These are phyloP conservation scores for Chamaecrista fasciculata DNA, from an alignment of 306 rosid species.

Conservation along the genomic window DNA sequence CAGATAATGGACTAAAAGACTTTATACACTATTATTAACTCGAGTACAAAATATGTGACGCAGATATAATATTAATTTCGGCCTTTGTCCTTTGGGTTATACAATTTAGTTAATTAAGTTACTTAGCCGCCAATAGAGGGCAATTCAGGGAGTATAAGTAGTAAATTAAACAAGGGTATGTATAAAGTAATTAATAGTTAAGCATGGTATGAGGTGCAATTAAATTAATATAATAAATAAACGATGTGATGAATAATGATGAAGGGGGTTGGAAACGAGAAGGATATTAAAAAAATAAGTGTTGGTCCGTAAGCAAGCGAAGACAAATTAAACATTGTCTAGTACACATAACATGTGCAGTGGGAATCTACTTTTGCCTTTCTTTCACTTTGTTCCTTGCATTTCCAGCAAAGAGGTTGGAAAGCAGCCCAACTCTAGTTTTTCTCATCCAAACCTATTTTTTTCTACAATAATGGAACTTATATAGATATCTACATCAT, in stretches of 20 bases:
- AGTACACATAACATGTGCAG: constrained; percentile 52
- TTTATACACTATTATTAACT: constrained; percentile 18
- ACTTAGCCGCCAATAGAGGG: constrained; percentile 11
- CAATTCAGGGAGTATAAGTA: too few species aligned
- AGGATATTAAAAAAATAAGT: constrained; percentile 5
- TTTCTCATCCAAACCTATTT: constrained; percentile 39
- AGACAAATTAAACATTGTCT: constrained; percentile 63
- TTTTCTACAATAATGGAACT: constrained; percentile 31
- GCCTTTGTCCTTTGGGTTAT: not conserved
- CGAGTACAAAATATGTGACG: not conserved
- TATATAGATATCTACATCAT: constrained; percentile 46
- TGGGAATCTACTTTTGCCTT: constrained; percentile 71
- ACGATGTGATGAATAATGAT: too few species aligned
- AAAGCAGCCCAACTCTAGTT: constrained; percentile 54
- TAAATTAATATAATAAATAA: too few species aligned
- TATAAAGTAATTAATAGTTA: too few species aligned
- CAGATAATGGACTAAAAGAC: not conserved
- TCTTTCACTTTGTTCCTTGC: constrained; percentile 55
- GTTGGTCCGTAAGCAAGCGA: constrained; percentile 46
- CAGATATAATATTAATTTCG: not conserved
- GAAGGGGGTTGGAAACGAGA: not conserved
- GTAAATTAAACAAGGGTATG: too few species aligned
- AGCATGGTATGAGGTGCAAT: too few species aligned
- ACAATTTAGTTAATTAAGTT: not conserved
- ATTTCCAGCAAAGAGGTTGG: constrained; percentile 75